Base-by-base conservation (phyloP, 768 basidiomycete genomes). In the Crucibulum laeve region DNA sequence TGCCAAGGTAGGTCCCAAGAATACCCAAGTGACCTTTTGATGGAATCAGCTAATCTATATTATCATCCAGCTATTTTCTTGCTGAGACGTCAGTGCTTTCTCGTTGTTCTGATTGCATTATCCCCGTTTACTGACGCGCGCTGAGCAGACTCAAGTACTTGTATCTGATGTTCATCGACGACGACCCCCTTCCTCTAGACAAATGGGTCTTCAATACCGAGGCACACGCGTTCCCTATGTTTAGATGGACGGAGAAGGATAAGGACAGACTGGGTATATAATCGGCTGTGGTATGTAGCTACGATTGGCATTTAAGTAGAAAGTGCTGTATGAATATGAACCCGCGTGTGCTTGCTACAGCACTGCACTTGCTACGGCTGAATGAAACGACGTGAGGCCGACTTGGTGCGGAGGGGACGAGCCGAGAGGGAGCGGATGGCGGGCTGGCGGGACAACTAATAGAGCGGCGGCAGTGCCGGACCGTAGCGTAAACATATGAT, bases 141-240 rank as follows among this genome's bases (percentile, higher is more conserved):
- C 3, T 17, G 3, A 10, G 19, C 53, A 82, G 80, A 49, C 65
- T 87, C 43, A 87, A 87, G 63, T 88, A 89, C 57, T 69, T 87
- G 36, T 80, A 84, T 58, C 67, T 90, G 17, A 60, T 86, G 56
- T 90, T 87, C 60, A 65, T 67, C 42, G 74, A 85, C 23, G 73
- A 78, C 6, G 83, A 89, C 48, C 70, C 71, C 3, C 49, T 87
- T 44, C 68, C 79, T 4, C 52, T 82, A 37, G 73, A 79, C 28
- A 53, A 67, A 50, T 82, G 77, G 74, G 77, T 80, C 14, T 80
- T 82, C 51, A 81, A 80, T 48, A 82, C 80, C 1, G 80, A 82
- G 60, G 90, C 87, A 4, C 90, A 91, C 57, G 85, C 89, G 8
- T 67, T 90, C 14, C 86, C 85, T 6, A 69, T 87, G 24, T 83